These are phyloP conservation scores for Coemansia sp. DNA, from an alignment of 192 early-diverging fungal species.

Conservation along the genomic window DNA sequence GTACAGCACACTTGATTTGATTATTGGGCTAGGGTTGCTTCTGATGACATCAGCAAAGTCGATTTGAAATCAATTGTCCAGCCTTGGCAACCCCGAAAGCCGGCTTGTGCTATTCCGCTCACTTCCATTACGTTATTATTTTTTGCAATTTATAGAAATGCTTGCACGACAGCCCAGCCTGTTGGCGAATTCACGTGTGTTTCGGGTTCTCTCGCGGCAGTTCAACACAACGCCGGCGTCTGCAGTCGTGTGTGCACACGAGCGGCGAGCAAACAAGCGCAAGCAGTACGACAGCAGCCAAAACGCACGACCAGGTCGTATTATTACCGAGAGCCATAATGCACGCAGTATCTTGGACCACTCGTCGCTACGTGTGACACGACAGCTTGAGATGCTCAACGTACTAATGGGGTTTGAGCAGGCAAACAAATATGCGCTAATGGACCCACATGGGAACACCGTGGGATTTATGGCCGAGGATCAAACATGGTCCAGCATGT, in stretches of 20 bases:
- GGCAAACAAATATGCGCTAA: slow-evolving; percentile 83
- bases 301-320: background rate
- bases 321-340: background rate
- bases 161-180: background rate
- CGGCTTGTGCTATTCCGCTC: too few relatives aligned
- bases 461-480: slow-evolving; percentile 85
- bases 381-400: slow-evolving; percentile 88
- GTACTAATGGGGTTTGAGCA: slow-evolving; percentile 74
- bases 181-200: background rate
- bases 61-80: too few relatives aligned
- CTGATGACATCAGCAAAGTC: too few relatives aligned
- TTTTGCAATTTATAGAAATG: background rate
- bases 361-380: slow-evolving; percentile 23
- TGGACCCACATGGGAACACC: slow-evolving; percentile 61
- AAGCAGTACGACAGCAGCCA: background rate
- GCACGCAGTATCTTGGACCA: slow-evolving; percentile 9
- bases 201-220: background rate
- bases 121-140: too few relatives aligned
- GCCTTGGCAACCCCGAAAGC: too few relatives aligned
- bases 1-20: too few relatives aligned
- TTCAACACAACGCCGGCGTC: background rate
- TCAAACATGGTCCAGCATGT: slow-evolving; percentile 59
- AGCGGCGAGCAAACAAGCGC: background rate
- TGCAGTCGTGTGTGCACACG: background rate
- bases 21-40: too few relatives aligned